Evolutionary conservation across 169 alveolate genomes (phyloP).

Genomic region (Besnoitia besnoiti): DNA sequence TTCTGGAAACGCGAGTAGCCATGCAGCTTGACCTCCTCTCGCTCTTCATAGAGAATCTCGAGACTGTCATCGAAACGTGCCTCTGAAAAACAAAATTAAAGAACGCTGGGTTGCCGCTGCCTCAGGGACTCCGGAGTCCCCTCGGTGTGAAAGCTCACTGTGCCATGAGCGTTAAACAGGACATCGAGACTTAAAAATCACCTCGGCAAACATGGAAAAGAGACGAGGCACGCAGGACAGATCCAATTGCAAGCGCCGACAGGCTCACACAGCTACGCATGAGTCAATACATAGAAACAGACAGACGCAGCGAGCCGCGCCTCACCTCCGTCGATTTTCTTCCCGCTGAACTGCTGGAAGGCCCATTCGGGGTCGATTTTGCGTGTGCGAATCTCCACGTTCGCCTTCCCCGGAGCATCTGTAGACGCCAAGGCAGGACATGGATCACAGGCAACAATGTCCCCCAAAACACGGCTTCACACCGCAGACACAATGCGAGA

Average conservation of each 20-base stretch:
- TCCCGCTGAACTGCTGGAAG: slow-evolving; percentile 40
- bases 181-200: not conserved
- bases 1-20: not conserved
- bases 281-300: too few species aligned
- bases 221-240: too few species aligned
- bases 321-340: slow-evolving; percentile 17
- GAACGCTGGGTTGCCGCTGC: too few species aligned
- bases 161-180: not conserved
- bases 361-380: slow-evolving; percentile 33
- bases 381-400: not conserved
- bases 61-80: slow-evolving; percentile 40
- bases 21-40: not conserved
- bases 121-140: too few species aligned
- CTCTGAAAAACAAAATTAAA: not conserved
- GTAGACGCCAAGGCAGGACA: too few species aligned
- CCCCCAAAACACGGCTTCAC: too few species aligned
- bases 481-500: too few species aligned
- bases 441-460: too few species aligned
- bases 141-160: not conserved
- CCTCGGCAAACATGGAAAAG: not conserved
- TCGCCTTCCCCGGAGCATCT: not conserved
- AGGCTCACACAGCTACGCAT: not conserved
- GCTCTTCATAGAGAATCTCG: not conserved
- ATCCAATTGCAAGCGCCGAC: not conserved
- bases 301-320: too few species aligned